Percentiles rank a stretch among this genome's conserved stretches.
These are phyloP conservation scores for Bruguiera gymnorhiza DNA, from an alignment of 345 rosid species.

Conservation along the genomic window DNA sequence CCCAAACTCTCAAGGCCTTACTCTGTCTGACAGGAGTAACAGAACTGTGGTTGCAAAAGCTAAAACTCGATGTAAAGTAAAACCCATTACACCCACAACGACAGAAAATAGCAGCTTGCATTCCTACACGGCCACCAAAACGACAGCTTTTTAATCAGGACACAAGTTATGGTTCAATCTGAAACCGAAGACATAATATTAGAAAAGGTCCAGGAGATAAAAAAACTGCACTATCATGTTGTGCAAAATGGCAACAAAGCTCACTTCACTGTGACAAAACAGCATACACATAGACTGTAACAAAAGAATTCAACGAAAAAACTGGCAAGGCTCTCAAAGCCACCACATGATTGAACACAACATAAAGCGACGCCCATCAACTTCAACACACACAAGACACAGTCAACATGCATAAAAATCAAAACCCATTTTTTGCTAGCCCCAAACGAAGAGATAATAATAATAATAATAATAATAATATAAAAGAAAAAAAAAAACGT, in stretches of 20 bases:
- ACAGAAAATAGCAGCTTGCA: conserved; percentile 21
- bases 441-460: conserved; percentile 7
- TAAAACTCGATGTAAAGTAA: conserved; percentile 11
- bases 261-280: conserved; percentile 45
- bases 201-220: conserved; percentile 31
- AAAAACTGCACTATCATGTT: conserved; percentile 28
- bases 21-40: conserved; percentile 28
- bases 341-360: conserved; percentile 28
- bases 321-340: conserved; percentile 9
- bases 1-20: conserved; percentile 11
- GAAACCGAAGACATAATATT: conserved; percentile 16
- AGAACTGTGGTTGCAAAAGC: conserved; percentile 20
- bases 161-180: conserved; percentile 7
- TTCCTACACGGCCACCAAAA: conserved; percentile 8
- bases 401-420: conserved; percentile 43
- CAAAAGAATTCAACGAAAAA: conserved; percentile 14
- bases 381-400: conserved; percentile 33
- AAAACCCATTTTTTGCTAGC: conserved; percentile 27
- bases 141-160: conserved; percentile 7
- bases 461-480: background rate
- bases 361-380: conserved; percentile 41
- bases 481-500: background rate
- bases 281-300: conserved; percentile 48
- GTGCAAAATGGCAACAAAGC: conserved; percentile 19
- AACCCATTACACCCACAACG: conserved; percentile 15